Evolutionary conservation across 202 grass and related monocot species (phyloP).

Genomic region (Carex arenaria): DNA sequence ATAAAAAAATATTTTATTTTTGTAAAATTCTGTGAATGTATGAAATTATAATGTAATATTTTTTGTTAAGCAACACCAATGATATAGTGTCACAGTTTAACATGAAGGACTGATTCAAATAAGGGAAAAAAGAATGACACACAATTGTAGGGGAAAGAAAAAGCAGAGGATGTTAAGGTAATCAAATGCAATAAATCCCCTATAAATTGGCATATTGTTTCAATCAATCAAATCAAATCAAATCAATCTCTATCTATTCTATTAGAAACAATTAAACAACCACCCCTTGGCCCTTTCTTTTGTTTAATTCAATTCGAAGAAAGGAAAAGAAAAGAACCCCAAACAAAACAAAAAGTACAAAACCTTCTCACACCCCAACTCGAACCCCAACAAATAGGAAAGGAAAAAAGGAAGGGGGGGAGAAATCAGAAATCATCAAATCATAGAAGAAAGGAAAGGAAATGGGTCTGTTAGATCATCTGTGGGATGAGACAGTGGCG

Average conservation of each 20-base stretch:
- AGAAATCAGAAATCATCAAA: no score
- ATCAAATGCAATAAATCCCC: background rate
- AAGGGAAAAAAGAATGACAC: background rate
- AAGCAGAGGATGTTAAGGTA: constrained; percentile 1
- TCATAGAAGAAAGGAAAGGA: background rate
- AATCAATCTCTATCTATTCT: background rate
- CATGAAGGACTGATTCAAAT: no score
- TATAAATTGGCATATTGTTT: background rate
- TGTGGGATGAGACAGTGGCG: constrained; percentile 95
- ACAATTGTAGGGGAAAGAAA: background rate
- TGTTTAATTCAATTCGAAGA: constrained; percentile 4
- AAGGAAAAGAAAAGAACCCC: background rate
- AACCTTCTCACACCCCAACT: no score
- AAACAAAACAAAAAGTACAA: no score
- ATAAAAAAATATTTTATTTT: no score
- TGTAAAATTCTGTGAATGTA: background rate
- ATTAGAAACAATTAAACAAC: no score
- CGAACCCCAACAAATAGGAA: background rate
- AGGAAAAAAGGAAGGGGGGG: no score
- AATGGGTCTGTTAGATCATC: constrained; percentile 80
- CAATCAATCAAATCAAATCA: background rate
- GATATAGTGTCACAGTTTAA: background rate
- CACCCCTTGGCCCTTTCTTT: background rate
- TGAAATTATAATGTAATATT: background rate
- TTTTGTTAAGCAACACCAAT: background rate